A percentile compares a stretch with the other conserved stretches of the same genome.
phyloP scores from a whole-genome alignment of 805 yeast genomes.

The Kluyveromyces dobzhanskii region DNA sequence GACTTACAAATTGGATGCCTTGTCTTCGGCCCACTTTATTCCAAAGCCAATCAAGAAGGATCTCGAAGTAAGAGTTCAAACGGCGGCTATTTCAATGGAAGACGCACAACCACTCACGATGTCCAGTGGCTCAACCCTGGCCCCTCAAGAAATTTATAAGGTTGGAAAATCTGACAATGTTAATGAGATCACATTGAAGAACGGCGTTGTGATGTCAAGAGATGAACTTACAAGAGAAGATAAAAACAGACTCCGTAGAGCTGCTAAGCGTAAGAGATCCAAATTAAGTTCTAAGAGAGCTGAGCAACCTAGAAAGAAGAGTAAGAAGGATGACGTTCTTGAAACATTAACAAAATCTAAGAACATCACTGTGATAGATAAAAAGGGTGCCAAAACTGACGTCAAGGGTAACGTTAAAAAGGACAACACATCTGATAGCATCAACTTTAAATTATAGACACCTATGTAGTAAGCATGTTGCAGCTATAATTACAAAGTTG shows the following conservation, averaged over 20 bases:
- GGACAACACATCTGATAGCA: conserved; percentile 21
- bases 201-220: conserved; percentile 74
- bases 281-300: conserved; percentile 34
- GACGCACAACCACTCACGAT: conserved; percentile 90
- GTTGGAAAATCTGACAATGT: conserved; percentile 37
- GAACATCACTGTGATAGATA: conserved; percentile 71
- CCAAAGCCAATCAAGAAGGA: conserved; percentile 83
- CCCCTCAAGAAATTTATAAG: conserved; percentile 89
- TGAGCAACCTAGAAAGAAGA: conserved; percentile 34
- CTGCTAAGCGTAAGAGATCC: conserved; percentile 73
- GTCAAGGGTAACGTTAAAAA: conserved; percentile 58
- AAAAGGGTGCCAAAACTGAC: conserved; percentile 67
- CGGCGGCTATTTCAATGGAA: conserved; percentile 83
- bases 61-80: conserved; percentile 73
- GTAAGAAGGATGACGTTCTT: conserved; percentile 53
- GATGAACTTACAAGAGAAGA: conserved; percentile 79
- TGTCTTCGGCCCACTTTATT: conserved; percentile 89
- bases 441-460: conserved; percentile 21
- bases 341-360: conserved; percentile 65
- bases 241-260: conserved; percentile 77
- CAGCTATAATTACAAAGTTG: not conserved
- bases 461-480: conserved; percentile 1
- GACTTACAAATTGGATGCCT: conserved; percentile 69
- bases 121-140: conserved; percentile 65
- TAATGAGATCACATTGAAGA: conserved; percentile 60